Evolutionary conservation across 352 stramenopile genomes (phyloP), one percentile per base, ranked within the genome.

Genomic region (Phytophthora pini): DNA sequence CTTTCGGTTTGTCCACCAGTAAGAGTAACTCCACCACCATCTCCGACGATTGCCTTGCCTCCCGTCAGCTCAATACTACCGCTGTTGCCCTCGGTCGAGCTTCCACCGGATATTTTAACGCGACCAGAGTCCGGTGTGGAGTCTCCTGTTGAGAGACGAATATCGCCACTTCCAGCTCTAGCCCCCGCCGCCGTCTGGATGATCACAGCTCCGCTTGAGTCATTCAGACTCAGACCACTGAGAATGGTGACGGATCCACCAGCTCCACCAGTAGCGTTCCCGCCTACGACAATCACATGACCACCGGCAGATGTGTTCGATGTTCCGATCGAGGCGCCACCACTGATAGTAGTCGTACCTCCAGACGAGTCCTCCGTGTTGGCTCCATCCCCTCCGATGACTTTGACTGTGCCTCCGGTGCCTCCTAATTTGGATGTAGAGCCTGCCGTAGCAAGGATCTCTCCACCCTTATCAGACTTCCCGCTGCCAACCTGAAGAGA

Each of bases 41-140:
- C 46, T 11, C 68, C 74, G 52, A 44, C 32, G 36, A 58, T 22
- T 27, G 73, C 50, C 54, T 74, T 62, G n/a, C 87, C 87, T 29
- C 81, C 86, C 20, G 29, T 61, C 31, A 95, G 41, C 22, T 71
- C 44, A 15, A 95, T 86, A 15, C 49, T 54, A 20, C 87, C 87
- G 51, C 77, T 87, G 50, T 67, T 67, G n/a, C 76, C 80, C 24
- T 62, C 10, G 13, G 63, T 47, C 4, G 85, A 82, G 24, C 51
- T 70, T 27, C 88, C 87, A 8, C 76, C 88, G 11, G 39, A 65
- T 6, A 96, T 31, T 11, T 66, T 27, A n/a, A 94, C 66, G n/a
- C 20, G 48, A 6, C 88, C 88, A 0, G 75, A 69, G 4, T 80
- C 70, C 3, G 52, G 24, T 4, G 24, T 54, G 10, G 70, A 68